Conservation (phyloP, 495 filamentous ascomycete genomes). For the Aspergillus indologenus region DNA sequence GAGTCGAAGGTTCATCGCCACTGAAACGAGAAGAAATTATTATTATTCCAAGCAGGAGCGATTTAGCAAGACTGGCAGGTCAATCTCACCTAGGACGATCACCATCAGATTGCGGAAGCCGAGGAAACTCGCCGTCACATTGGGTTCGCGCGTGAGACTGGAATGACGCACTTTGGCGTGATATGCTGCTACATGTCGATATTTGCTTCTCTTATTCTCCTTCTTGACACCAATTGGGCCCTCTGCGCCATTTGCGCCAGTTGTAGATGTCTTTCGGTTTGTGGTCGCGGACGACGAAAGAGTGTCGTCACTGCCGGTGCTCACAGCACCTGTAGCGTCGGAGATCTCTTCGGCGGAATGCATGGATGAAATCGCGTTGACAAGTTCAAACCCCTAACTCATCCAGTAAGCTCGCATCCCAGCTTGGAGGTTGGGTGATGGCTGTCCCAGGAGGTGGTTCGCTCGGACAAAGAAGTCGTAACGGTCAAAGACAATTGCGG, state of each 20-base stretch:
- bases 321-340: not conserved
- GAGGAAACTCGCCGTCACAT: constrained; percentile 73
- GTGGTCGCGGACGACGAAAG: not conserved
- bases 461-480: not conserved
- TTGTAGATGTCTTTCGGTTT: constrained; percentile 9
- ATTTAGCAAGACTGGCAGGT: not conserved
- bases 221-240: not conserved
- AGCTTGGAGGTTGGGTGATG: not conserved
- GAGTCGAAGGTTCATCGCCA: constrained; percentile 88
- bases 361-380: not conserved
- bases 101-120: constrained; percentile 97
- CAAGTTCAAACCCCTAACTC: not conserved
- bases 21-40: constrained; percentile 38
- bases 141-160: constrained; percentile 79
- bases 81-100: constrained; percentile 70
- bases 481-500: not conserved
- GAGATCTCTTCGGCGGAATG: not conserved
- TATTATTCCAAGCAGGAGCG: constrained; percentile 11
- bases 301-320: not conserved
- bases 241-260: constrained; percentile 4
- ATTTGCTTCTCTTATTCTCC: constrained; percentile 51
- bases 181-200: constrained; percentile 83
- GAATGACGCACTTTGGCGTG: constrained; percentile 71
- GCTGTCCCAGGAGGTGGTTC: not conserved
- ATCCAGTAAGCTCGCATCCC: not conserved